A percentile compares a stretch with the other conserved stretches of the same genome.
These are phyloP conservation scores for Hypoxylon lienhwacheense DNA, from an alignment of 495 filamentous ascomycete genomes.

Conservation along the genomic window DNA sequence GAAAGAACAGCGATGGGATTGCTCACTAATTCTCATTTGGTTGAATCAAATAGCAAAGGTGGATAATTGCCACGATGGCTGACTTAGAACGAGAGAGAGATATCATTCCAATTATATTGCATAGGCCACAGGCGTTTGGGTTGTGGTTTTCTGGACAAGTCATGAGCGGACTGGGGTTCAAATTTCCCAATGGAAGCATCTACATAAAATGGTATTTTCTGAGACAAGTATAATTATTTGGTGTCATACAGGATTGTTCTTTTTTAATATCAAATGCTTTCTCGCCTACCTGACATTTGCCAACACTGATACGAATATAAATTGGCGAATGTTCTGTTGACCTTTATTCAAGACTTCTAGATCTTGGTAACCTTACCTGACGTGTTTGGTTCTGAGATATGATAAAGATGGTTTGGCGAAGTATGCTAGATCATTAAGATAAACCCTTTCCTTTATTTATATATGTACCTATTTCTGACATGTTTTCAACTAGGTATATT, in stretches of 20 bases:
- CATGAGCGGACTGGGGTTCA: not conserved
- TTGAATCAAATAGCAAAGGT: not conserved
- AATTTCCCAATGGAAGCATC: conserved; percentile 7
- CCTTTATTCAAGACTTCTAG: no score
- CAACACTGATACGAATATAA: no score
- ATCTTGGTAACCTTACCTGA: no score
- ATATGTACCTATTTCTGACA: no score
- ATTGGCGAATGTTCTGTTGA: no score
- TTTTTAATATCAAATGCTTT: not conserved
- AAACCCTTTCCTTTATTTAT: no score
- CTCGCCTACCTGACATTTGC: no score
- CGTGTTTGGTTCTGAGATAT: no score
- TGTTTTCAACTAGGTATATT: no score
- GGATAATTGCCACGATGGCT: not conserved
- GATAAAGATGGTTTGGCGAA: no score
- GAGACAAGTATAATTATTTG: not conserved
- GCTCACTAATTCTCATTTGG: conserved; percentile 15
- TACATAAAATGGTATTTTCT: not conserved
- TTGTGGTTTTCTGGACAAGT: not conserved
- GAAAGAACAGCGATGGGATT: conserved; percentile 39
- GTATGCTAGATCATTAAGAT: no score
- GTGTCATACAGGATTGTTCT: not conserved
- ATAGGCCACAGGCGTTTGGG: conserved; percentile 26
- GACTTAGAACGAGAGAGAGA: conserved; percentile 1
- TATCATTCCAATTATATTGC: conserved; percentile 17